Conservation (phyloP, 169 alveolate genomes). For the Babesia bovis region DNA sequence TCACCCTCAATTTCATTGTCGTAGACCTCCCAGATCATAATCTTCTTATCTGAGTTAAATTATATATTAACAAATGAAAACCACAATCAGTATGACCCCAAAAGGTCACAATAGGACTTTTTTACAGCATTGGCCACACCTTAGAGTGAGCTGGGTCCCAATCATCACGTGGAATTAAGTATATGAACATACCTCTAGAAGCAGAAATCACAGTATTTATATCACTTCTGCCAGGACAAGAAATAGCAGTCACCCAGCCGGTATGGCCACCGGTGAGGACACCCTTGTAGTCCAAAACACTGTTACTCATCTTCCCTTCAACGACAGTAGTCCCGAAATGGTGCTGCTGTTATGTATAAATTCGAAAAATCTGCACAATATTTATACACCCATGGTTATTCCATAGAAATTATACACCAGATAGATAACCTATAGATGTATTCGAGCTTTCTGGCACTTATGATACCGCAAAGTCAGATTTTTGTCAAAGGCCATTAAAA, state of each 20-base stretch:
- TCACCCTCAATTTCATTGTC: slow-evolving; percentile 79
- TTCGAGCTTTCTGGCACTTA: too few species aligned
- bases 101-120: slow-evolving; percentile 39
- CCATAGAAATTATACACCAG: too few species aligned
- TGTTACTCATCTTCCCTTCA: slow-evolving; percentile 51
- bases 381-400: not conserved
- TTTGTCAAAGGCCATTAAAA: too few species aligned
- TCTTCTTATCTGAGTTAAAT: slow-evolving; percentile 71
- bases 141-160: slow-evolving; percentile 83
- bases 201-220: slow-evolving; percentile 89
- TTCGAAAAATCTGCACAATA: not conserved
- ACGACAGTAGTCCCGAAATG: slow-evolving; percentile 6
- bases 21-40: slow-evolving; percentile 81
- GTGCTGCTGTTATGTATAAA: not conserved
- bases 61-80: not conserved
- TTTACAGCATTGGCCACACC: slow-evolving; percentile 59
- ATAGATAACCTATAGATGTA: too few species aligned
- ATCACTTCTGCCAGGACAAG: slow-evolving; percentile 87
- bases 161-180: slow-evolving; percentile 46
- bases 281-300: slow-evolving; percentile 79
- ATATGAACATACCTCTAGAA: slow-evolving; percentile 83
- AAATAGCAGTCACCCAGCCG: slow-evolving; percentile 93
- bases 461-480: too few species aligned
- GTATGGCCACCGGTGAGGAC: slow-evolving; percentile 90
- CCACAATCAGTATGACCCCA: slow-evolving; percentile 10